phyloP scores from a whole-genome alignment of 257 asterid species.

The Solanum ossicruentum region DNA sequence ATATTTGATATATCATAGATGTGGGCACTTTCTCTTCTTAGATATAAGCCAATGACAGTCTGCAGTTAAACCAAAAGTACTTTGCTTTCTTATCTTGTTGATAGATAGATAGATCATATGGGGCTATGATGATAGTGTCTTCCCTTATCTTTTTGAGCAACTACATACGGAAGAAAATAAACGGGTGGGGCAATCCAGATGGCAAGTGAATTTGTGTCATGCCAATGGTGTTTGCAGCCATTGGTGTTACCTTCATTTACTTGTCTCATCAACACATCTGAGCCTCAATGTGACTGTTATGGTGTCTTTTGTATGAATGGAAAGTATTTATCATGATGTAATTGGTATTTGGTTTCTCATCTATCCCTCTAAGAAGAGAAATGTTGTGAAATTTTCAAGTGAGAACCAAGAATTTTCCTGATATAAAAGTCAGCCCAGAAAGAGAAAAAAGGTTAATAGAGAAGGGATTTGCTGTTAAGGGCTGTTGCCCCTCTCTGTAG shows the following conservation, averaged over 20 bases:
- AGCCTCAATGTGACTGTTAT: neutral
- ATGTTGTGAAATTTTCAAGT: neutral
- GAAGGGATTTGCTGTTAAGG: neutral
- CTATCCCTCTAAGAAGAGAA: neutral
- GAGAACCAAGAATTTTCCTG: neutral
- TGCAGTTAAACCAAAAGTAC: neutral
- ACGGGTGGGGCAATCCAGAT: neutral
- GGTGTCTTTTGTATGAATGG: neutral
- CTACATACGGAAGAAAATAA: neutral
- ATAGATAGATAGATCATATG: neutral
- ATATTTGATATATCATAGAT: neutral
- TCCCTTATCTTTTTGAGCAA: neutral
- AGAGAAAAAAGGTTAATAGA: conserved; percentile 1
- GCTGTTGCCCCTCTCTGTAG: neutral
- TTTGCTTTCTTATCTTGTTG: neutral
- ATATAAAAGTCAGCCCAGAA: neutral
- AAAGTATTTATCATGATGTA: neutral
- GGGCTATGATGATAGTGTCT: neutral
- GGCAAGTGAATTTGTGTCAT: neutral
- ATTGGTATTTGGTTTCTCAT: neutral
- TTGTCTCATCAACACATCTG: neutral
- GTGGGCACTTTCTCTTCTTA: neutral
- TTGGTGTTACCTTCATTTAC: neutral
- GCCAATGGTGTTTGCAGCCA: neutral
- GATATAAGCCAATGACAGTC: neutral